Conservation (phyloP, 1,284 basidiomycete species). For the Pulchroboletus neoregius region DNA sequence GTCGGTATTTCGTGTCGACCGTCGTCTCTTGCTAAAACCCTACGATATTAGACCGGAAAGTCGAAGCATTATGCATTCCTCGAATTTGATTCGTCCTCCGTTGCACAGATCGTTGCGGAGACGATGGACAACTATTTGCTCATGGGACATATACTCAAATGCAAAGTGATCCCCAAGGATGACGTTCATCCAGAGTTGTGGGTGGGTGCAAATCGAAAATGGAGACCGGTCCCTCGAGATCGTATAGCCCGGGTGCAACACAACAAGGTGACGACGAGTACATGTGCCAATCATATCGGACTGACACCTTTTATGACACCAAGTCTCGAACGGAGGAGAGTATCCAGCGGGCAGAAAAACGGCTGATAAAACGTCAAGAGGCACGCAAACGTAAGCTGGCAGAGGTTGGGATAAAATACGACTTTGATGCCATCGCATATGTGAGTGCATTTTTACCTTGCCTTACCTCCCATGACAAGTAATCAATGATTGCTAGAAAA, state of each 20-base stretch:
- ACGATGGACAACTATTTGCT: conserved; percentile 99
- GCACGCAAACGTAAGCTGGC: conserved; percentile 77
- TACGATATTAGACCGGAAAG: conserved; percentile 69
- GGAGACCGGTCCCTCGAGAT: conserved; percentile 71
- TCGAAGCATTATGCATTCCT: conserved; percentile 98
- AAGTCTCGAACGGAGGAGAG: conserved; percentile 77
- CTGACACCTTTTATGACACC: not conserved
- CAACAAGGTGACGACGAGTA: conserved; percentile 64
- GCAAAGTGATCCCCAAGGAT: conserved; percentile 83
- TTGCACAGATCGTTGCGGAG: conserved; percentile 93
- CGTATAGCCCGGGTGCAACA: conserved; percentile 71
- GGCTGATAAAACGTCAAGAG: conserved; percentile 76
- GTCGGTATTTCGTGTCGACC: conserved; percentile 37
- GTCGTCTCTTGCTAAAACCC: not conserved
- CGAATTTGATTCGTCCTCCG: conserved; percentile 86
- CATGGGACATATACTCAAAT: conserved; percentile 88
- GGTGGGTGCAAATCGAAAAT: conserved; percentile 96
- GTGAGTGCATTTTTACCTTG: conserved; percentile 39
- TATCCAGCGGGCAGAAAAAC: conserved; percentile 61
- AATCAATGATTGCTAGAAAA: conserved; percentile 26
- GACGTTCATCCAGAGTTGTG: conserved; percentile 91
- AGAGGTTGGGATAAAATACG: conserved; percentile 85
- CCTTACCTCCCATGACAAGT: not conserved
- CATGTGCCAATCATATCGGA: not conserved
- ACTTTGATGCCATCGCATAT: conserved; percentile 73